Conservation (phyloP, 148 eudicot species). For the Rhododendron ferrugineum region DNA sequence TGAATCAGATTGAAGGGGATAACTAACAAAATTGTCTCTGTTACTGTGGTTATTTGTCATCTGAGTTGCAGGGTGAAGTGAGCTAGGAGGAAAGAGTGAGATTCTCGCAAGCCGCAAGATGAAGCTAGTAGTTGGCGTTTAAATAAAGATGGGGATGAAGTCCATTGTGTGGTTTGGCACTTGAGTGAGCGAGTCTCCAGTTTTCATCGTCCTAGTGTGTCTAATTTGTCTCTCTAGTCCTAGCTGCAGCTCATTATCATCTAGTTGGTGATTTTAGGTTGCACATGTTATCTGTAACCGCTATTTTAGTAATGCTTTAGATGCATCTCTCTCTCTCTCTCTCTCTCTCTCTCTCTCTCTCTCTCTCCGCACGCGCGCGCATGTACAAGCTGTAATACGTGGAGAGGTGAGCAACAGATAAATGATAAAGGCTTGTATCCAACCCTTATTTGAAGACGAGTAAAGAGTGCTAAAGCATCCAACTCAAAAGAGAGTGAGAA, state of each 20-base stretch:
- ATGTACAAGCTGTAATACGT: neutral
- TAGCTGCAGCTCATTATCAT: neutral
- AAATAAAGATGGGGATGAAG: neutral
- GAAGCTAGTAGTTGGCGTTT: neutral
- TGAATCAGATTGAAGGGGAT: neutral
- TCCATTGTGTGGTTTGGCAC: neutral
- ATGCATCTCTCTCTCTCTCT: neutral
- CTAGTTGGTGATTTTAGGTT: neutral
- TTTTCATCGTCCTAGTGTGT: neutral
- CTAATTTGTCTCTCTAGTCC: neutral
- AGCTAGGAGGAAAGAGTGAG: neutral
- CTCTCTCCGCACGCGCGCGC: neutral
- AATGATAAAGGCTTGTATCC: neutral
- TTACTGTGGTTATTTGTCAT: neutral
- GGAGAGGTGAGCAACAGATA: neutral
- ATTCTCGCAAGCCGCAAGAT: neutral
- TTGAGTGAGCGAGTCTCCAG: conserved; percentile 1
- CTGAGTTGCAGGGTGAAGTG: conserved; percentile 3
- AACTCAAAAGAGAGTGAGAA: neutral
- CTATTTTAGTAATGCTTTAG: neutral
- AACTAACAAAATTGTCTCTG: neutral
- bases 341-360: neutral
- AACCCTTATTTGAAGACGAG: neutral
- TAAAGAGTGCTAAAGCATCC: neutral
- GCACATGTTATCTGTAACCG: neutral